Evolutionary conservation across 225 moss, liverwort and hornwort genomes (phyloP).

Genomic region (Climacium dendroides): DNA sequence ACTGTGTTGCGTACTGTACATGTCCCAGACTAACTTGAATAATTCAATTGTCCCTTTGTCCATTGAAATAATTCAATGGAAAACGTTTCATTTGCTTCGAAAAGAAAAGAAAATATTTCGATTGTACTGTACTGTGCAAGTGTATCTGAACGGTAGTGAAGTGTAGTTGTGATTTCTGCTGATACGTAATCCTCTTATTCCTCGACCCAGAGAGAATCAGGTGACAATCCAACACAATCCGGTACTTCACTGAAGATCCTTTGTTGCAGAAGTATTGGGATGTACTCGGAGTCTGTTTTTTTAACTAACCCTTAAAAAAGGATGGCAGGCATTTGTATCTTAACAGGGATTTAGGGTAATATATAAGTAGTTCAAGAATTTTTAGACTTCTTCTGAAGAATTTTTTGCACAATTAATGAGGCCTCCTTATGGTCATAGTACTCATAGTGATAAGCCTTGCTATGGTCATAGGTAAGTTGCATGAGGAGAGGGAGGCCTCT

Average conservation of each 20-base stretch:
- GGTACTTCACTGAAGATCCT: not conserved
- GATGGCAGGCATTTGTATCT: not conserved
- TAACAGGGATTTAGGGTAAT: not conserved
- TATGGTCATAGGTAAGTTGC: not conserved
- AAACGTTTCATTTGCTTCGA: too few species aligned
- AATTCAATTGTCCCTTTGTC: too few species aligned
- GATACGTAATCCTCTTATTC: not conserved
- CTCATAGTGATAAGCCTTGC: not conserved
- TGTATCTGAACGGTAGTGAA: not conserved
- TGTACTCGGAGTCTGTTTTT: not conserved
- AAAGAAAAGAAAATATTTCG: too few species aligned
- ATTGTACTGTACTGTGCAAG: not conserved
- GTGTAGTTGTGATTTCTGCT: not conserved
- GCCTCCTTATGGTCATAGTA: not conserved
- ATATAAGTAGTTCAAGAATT: not conserved
- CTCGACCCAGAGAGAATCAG: not conserved
- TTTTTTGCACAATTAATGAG: not conserved
- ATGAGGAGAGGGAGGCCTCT: not conserved
- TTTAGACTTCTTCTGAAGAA: not conserved
- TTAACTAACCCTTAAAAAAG: too few species aligned
- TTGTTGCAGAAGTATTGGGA: not conserved
- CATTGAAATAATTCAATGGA: too few species aligned
- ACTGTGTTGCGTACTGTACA: not conserved
- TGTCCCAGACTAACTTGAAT: not conserved
- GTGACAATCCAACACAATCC: not conserved